Evolutionary conservation across 169 alveolate species (phyloP), one percentile per base, ranked within the genome.

Genomic region (Plasmodium gaboni): DNA sequence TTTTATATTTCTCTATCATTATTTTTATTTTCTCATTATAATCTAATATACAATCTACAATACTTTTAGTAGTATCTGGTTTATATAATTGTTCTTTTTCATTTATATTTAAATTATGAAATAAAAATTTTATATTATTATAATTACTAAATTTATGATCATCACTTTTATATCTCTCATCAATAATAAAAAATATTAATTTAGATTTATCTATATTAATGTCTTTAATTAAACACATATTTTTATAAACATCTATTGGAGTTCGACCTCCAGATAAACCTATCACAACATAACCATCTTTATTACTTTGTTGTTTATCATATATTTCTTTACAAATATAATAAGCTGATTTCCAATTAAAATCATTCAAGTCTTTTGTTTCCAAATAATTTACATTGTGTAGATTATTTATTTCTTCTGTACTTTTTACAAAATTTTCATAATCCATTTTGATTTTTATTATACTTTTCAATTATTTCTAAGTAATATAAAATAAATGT

Each of bases 241-340:
- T 78, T 78, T 65, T 78, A 65, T 78, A 78, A 17, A 78, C 89
- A 78, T 78, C 89, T 7, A 78, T 78, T 8, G 89, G 89, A 3
- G 89, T 78, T 64, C 46, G 46, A 6, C 89, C 89, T 13, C 89
- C 89, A 15, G 89, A 78, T 44, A 78, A 57, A 1, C 89, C 89
- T 78, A 78, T 78, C 32, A 78, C 89, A 1, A 65, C 80, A 51
- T 78, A 17, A 13, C 89, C 89, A 53, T 57, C 59, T 32, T 78
- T 69, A 50, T 64, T 78, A 57, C 42, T 59, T 51, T 48, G 44
- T 15, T 78, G 89, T 15, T 78, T 78, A 15, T 78, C 89, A 26
- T 68, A 42, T 22, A 78, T 78, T 69, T 78, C 78, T 24, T 78
- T 67, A 24, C 89, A 78, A 2, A 78, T 78, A 42, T 78, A 78